A percentile compares a stretch with the other conserved stretches of the same genome.
phyloP scores from a whole-genome alignment of 257 asterid genomes.

The Petrea volubilis region DNA sequence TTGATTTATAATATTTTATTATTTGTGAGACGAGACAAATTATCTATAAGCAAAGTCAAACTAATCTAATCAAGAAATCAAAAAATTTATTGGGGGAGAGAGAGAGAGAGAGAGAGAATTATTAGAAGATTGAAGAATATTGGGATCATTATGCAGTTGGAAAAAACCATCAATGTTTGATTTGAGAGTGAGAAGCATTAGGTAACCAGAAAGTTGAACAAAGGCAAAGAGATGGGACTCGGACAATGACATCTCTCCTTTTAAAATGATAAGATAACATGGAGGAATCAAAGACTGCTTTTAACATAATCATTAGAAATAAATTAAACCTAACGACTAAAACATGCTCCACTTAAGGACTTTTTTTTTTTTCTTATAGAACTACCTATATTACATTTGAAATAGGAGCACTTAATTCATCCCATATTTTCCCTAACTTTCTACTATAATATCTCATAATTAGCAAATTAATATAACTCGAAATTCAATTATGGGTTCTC shows the following conservation, averaged over 20 bases:
- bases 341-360: conserved; percentile 21
- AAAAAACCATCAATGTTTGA: not conserved
- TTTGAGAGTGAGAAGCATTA: conserved; percentile 24
- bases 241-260: conserved; percentile 31
- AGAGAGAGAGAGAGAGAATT: no score
- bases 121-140: no score
- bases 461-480: conserved; percentile 2
- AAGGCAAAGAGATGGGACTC: conserved; percentile 27
- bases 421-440: not conserved
- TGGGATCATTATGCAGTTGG: not conserved
- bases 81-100: no score
- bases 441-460: conserved; percentile 1
- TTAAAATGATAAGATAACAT: conserved; percentile 27
- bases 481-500: no score
- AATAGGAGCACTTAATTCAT: conserved; percentile 10
- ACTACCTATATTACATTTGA: conserved; percentile 4
- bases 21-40: no score
- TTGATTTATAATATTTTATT: no score
- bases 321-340: conserved; percentile 22
- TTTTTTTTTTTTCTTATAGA: not conserved
- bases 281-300: conserved; percentile 20
- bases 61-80: no score
- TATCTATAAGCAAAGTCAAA: no score
- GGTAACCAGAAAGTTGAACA: conserved; percentile 38
- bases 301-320: conserved; percentile 28